These are phyloP conservation scores for Sporisorium iseilematis-ciliati DNA, from an alignment of 1,284 basidiomycete genomes.

Conservation along the genomic window DNA sequence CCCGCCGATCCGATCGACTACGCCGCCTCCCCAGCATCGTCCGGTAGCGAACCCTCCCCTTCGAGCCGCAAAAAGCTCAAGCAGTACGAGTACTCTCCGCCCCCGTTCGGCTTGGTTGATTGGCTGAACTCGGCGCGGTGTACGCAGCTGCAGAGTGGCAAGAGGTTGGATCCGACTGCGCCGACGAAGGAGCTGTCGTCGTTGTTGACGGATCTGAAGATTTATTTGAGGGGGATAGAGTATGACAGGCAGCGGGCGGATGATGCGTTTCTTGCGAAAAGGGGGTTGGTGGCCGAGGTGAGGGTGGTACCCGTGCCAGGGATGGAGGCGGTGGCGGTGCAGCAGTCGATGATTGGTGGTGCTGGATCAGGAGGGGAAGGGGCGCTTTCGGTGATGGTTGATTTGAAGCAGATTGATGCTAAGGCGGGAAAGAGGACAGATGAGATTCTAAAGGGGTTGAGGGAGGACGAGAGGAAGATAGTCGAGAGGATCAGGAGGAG, in stretches of 20 bases:
- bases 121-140: slow-evolving; percentile 43
- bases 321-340: neutral
- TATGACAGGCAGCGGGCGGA: slow-evolving; percentile 44
- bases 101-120: slow-evolving; percentile 47
- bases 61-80: slow-evolving; percentile 24
- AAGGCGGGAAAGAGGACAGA: neutral
- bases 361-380: neutral
- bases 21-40: slow-evolving; percentile 30
- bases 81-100: slow-evolving; percentile 52
- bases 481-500: slow-evolving; percentile 35
- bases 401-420: slow-evolving; percentile 12
- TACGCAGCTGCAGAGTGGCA: slow-evolving; percentile 13
- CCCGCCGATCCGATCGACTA: slow-evolving; percentile 45
- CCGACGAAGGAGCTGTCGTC: slow-evolving; percentile 34
- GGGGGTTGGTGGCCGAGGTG: slow-evolving; percentile 17
- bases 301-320: slow-evolving; percentile 11
- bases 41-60: slow-evolving; percentile 16
- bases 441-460: slow-evolving; percentile 6
- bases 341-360: neutral
- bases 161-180: slow-evolving; percentile 17
- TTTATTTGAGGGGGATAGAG: slow-evolving; percentile 50
- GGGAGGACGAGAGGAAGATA: neutral
- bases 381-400: slow-evolving; percentile 26
- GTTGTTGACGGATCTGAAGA: slow-evolving; percentile 51
- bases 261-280: slow-evolving; percentile 19